Percentiles rank a stretch among this genome's conserved stretches.
Evolutionary conservation across 805 yeast species (phyloP).

Genomic region (Kluyveromyces wickerhamii): DNA sequence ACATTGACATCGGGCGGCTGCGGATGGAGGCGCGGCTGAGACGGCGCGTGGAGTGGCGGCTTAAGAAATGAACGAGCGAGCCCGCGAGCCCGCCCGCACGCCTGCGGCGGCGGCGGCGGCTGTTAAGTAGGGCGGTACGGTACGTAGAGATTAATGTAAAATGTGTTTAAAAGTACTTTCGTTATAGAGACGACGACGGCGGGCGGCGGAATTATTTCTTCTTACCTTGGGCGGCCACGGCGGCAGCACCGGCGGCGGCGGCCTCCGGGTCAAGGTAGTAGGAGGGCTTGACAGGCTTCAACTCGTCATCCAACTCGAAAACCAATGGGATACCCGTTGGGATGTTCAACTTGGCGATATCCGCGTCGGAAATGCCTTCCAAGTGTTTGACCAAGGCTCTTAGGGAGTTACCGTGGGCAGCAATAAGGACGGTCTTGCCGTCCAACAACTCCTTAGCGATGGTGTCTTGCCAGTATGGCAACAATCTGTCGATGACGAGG

Average conservation of each 20-base stretch:
- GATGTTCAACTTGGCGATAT: conserved; percentile 89
- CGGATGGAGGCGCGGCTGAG: conserved; percentile 22
- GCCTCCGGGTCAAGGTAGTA: conserved; percentile 99
- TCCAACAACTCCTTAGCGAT: conserved; percentile 75
- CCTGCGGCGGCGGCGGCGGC: too few species aligned
- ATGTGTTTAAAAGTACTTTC: too few species aligned
- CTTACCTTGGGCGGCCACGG: conserved; percentile 94
- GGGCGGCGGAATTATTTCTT: too few species aligned
- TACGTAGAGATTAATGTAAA: too few species aligned
- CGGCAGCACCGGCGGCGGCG: conserved; percentile 99
- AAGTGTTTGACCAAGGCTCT: conserved; percentile 95
- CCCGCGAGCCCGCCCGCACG: too few species aligned
- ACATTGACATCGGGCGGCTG: conserved; percentile 11
- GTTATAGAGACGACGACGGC: too few species aligned
- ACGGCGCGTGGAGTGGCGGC: conserved; percentile 17
- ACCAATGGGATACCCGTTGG: conserved; percentile 99
- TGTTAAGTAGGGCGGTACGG: too few species aligned
- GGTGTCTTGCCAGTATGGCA: conserved; percentile 95
- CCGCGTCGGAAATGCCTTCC: conserved; percentile 86
- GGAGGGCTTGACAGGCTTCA: conserved; percentile 86
- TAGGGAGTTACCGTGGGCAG: conserved; percentile 98
- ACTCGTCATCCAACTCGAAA: conserved; percentile 80
- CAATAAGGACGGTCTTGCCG: conserved; percentile 85
- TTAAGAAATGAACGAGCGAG: conserved; percentile 7
- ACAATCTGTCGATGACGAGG: conserved; percentile 89